phyloP scores from a whole-genome alignment of 176 grass and related monocot species.

The Elymus sibiricus region DNA sequence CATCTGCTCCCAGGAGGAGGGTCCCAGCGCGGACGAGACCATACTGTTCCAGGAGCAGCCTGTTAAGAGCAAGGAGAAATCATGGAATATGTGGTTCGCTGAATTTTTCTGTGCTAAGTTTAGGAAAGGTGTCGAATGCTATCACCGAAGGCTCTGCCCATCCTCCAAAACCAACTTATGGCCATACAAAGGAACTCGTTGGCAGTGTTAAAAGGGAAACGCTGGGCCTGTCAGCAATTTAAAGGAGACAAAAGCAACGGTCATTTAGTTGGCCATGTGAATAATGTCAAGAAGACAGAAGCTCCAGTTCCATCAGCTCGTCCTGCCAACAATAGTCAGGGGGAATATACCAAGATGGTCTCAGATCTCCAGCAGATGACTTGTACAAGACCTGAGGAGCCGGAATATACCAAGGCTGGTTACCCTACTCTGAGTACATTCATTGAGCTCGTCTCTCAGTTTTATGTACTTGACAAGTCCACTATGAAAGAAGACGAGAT shows the following conservation, averaged over 20 bases:
- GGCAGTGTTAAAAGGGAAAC: conserved; percentile 18
- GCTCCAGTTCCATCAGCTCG: background rate
- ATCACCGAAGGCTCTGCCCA: conserved; percentile 18
- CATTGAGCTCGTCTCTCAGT: too few relatives aligned
- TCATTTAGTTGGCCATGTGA: background rate
- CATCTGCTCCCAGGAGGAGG: too few relatives aligned
- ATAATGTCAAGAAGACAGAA: background rate
- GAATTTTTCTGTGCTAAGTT: conserved; percentile 49
- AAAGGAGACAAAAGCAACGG: background rate
- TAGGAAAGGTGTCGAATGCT: conserved; percentile 29
- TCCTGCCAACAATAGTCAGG: background rate
- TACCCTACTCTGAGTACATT: too few relatives aligned
- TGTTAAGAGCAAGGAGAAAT: too few relatives aligned
- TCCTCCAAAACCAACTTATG: conserved; percentile 36
- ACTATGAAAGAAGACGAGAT: conserved; percentile 57
- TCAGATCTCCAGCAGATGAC: conserved; percentile 27
- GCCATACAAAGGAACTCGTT: conserved; percentile 10
- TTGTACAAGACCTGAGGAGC: conserved; percentile 63
- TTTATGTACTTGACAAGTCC: too few relatives aligned
- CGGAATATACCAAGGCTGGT: conserved; percentile 61
- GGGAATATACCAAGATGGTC: conserved; percentile 5
- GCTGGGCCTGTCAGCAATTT: too few relatives aligned
- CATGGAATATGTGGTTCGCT: conserved; percentile 43
- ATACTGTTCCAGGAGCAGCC: too few relatives aligned
- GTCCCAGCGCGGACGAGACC: too few relatives aligned